Conservation (phyloP, 768 basidiomycete species). For the Lactarius psammicola region DNA sequence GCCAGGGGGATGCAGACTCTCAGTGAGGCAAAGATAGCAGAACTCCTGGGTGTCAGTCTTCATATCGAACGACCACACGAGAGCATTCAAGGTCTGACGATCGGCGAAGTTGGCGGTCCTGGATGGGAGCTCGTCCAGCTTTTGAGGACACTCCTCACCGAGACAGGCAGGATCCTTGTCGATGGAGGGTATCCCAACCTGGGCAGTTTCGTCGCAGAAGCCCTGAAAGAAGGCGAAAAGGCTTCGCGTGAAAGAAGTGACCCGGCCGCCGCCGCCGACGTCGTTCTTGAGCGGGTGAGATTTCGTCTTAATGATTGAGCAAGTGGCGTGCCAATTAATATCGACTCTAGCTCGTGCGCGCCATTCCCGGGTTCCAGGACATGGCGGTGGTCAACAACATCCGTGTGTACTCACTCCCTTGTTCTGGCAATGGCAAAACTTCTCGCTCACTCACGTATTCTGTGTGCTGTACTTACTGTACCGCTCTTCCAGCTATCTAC, state of each 20-base stretch:
- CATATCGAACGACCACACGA: constrained; percentile 72
- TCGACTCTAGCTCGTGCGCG: constrained; percentile 60
- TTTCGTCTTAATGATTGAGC: constrained; percentile 28
- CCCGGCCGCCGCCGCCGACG: constrained; percentile 46
- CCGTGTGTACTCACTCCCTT: constrained; percentile 45
- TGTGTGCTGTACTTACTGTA: not conserved
- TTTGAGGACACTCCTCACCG: constrained; percentile 59
- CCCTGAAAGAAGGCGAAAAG: constrained; percentile 54
- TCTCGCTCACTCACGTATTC: constrained; percentile 10
- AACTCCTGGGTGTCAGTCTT: constrained; percentile 66
- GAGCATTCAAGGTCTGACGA: constrained; percentile 60
- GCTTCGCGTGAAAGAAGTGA: constrained; percentile 34
- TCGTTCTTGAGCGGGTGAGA: constrained; percentile 59
- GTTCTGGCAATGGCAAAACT: constrained; percentile 1
- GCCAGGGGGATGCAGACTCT: constrained; percentile 63
- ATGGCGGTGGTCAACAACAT: constrained; percentile 63
- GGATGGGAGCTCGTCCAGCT: constrained; percentile 70
- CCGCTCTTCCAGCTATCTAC: constrained; percentile 58
- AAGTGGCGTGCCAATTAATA: constrained; percentile 23
- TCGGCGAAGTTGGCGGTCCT: constrained; percentile 76
- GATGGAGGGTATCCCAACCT: constrained; percentile 63
- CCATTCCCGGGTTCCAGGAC: constrained; percentile 81
- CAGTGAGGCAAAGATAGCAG: constrained; percentile 57
- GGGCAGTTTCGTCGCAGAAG: constrained; percentile 71
- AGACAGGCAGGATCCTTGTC: constrained; percentile 68